phyloP scores from a whole-genome alignment of 805 yeast species.

The Kazachstania africana region DNA sequence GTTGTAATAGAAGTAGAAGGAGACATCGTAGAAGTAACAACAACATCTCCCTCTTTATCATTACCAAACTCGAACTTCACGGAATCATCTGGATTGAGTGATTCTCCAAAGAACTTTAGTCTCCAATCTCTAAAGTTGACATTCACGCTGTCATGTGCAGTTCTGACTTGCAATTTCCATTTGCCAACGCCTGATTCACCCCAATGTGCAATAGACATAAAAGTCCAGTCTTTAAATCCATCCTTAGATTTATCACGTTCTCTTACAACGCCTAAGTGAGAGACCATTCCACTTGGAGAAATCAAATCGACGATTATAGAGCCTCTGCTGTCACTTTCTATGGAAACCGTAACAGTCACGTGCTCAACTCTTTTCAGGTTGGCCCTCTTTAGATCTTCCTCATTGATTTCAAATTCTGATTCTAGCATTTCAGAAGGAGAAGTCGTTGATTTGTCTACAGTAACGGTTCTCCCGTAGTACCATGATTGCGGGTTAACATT shows the following conservation, averaged over 20 bases:
- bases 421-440: slow-evolving; percentile 18
- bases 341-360: slow-evolving; percentile 67
- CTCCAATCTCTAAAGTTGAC: slow-evolving; percentile 56
- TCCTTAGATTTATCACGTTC: slow-evolving; percentile 38
- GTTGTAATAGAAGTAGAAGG: slow-evolving; percentile 1
- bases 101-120: slow-evolving; percentile 72
- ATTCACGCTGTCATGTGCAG: slow-evolving; percentile 28
- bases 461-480: slow-evolving; percentile 39
- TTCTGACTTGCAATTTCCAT: slow-evolving; percentile 66
- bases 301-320: slow-evolving; percentile 47
- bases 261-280: slow-evolving; percentile 64
- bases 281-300: slow-evolving; percentile 67
- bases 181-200: slow-evolving; percentile 84
- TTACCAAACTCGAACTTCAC: slow-evolving; percentile 39
- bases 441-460: slow-evolving; percentile 24
- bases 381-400: slow-evolving; percentile 37
- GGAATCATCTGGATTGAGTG: slow-evolving; percentile 52
- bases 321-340: slow-evolving; percentile 58
- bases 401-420: slow-evolving; percentile 35
- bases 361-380: slow-evolving; percentile 75
- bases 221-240: slow-evolving; percentile 78
- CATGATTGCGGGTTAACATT: slow-evolving; percentile 89
- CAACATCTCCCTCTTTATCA: slow-evolving; percentile 11
- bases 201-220: slow-evolving; percentile 98
- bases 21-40: background rate